A percentile compares a stretch with the other conserved stretches of the same genome.
Conservation (phyloP, 257 asterid genomes). For the Rubia yunnanensis region DNA sequence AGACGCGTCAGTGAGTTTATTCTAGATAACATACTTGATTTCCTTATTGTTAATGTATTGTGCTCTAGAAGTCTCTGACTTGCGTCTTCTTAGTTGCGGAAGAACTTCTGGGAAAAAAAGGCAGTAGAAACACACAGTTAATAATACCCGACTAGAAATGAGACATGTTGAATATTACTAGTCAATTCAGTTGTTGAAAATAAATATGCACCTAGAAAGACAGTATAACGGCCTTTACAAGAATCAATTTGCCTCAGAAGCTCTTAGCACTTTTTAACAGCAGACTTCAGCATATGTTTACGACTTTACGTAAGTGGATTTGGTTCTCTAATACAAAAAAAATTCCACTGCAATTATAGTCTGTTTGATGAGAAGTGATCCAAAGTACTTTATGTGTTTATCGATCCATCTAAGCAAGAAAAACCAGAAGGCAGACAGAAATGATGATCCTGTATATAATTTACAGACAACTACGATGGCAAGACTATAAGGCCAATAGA, state of each 20-base stretch:
- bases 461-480: background rate
- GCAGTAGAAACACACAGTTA: background rate
- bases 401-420: background rate
- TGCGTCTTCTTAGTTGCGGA: constrained; percentile 69
- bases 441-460: background rate
- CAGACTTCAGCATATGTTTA: too few relatives aligned
- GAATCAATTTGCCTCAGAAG: constrained; percentile 5
- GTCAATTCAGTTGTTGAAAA: background rate
- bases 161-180: background rate
- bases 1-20: background rate
- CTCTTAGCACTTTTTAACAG: background rate
- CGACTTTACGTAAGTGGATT: background rate
- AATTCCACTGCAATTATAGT: background rate
- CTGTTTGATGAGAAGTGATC: background rate
- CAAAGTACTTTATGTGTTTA: background rate
- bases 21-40: constrained; percentile 46
- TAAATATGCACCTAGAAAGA: background rate
- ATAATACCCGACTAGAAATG: background rate
- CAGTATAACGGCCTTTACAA: background rate
- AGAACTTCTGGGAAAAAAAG: constrained; percentile 37
- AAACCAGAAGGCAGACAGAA: background rate
- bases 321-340: background rate
- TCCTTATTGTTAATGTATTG: constrained; percentile 79
- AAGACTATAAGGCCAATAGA: background rate
- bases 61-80: constrained; percentile 85